A percentile compares a stretch with the other conserved stretches of the same genome.
These are phyloP conservation scores for Croton laevigatus DNA, from an alignment of 441 rosid genomes.

Conservation along the genomic window DNA sequence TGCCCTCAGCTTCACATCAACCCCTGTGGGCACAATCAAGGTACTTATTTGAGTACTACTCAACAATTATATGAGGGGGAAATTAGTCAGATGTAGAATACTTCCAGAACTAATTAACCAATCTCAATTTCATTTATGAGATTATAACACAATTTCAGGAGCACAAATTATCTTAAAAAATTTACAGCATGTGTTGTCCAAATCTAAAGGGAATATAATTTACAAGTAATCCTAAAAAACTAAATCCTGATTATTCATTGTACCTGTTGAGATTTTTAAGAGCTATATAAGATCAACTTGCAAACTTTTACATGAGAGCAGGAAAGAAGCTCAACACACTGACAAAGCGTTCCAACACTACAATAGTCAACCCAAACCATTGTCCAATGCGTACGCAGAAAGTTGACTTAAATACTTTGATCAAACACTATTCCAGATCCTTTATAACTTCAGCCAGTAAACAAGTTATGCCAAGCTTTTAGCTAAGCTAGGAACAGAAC, in stretches of 20 bases:
- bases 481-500: neutral
- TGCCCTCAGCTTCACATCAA: too few relatives aligned
- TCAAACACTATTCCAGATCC: neutral
- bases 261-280: neutral
- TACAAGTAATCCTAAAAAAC: neutral
- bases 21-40: too few relatives aligned
- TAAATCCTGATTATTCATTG: neutral
- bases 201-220: neutral
- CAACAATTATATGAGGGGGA: too few relatives aligned
- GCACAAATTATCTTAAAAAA: neutral
- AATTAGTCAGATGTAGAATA: too few relatives aligned
- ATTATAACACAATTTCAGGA: neutral
- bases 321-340: neutral
- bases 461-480: neutral
- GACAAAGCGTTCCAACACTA: neutral
- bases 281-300: neutral
- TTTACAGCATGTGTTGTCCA: neutral
- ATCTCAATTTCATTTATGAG: too few relatives aligned
- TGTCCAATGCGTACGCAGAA: neutral
- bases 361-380: slow-evolving; percentile 2
- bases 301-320: neutral
- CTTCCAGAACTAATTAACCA: too few relatives aligned
- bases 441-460: slow-evolving; percentile 5
- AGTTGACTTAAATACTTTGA: neutral
- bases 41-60: too few relatives aligned